Evolutionary conservation across 495 filamentous ascomycete species (phyloP).

Genomic region (Penicillium paradoxum): DNA sequence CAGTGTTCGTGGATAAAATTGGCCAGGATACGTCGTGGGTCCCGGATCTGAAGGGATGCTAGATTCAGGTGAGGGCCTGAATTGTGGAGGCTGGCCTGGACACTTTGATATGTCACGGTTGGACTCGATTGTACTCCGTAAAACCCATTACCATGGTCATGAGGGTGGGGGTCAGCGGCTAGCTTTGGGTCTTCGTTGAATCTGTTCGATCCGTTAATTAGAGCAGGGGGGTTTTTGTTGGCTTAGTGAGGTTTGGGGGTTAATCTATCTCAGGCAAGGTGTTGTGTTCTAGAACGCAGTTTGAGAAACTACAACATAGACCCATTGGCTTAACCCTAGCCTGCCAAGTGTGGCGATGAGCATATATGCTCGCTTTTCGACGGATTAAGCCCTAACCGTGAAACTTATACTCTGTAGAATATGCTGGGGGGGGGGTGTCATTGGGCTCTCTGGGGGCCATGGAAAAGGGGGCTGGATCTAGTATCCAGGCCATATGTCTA

Average conservation of each 20-base stretch:
- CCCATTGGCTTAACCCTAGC: neutral
- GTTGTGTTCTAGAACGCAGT: neutral
- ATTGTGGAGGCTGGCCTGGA: too few species aligned
- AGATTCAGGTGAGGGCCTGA: too few species aligned
- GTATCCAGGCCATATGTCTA: too few species aligned
- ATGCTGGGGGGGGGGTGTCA: too few species aligned
- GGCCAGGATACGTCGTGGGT: neutral
- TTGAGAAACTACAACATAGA: neutral
- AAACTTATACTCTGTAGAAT: neutral
- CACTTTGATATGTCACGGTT: neutral
- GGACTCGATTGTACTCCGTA: neutral
- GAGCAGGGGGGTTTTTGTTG: neutral
- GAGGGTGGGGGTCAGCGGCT: neutral
- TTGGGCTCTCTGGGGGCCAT: too few species aligned
- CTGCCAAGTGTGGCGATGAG: too few species aligned
- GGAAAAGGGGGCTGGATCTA: too few species aligned
- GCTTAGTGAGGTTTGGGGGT: neutral
- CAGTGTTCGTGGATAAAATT: neutral
- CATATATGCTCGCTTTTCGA: neutral
- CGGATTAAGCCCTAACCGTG: neutral
- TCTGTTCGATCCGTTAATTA: constrained; percentile 1
- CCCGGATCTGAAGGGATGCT: neutral
- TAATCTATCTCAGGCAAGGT: constrained; percentile 4
- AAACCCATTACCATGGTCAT: neutral
- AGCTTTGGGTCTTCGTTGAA: neutral